Base-by-base conservation (phyloP, 2,329 filamentous ascomycete genomes). In the Cladophialophora bantiana region DNA sequence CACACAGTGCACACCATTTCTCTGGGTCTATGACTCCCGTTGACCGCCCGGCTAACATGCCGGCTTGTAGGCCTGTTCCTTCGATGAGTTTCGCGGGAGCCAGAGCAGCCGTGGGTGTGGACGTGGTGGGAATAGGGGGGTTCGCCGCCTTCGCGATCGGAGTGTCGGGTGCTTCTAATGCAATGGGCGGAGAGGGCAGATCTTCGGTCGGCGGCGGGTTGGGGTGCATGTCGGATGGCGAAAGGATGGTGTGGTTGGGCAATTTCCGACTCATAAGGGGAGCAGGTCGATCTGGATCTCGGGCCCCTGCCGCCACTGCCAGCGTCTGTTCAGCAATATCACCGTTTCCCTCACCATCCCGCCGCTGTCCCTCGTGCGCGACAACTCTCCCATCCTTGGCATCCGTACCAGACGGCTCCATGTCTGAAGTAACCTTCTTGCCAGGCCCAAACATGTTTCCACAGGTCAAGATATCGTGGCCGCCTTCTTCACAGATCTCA, bases 1-100 rank as follows among this genome's bases (percentile, higher is more conserved):
- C 95, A 77, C 95, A 99, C 53, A 98, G 84, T 15, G 95, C 95
- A 79, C 95, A 99, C 95, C 95, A 99, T 81, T 97, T 97, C 69
- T 90, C 87, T 62, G 89, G 87, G 74, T 98, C 93, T 71, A 94
- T 84, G 55, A 92, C 82, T 0, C 91, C 90, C 63, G 89, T 93
- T 71, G 90, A 88, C 81, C 93, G 94, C 60, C 92, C 92, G 4
- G 91, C 90, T 31, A 92, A 85, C 1, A 91, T 89, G 1, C 88
- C 64, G 74, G 79, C 63, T 74, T 79, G 42, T 73, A 76, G 65
- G 73, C 75, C 60, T 76, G 79, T 74, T 76, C 79, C 79, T 82
- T 85, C 68, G 80, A 75, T 77, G 42, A 62, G 59, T 52, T 65
- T 57, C 31, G 62, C 56, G 7, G 66, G 59, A 42, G 67, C 64